Base-by-base conservation (phyloP, 345 rosid genomes). In the Trapa bicornis region DNA sequence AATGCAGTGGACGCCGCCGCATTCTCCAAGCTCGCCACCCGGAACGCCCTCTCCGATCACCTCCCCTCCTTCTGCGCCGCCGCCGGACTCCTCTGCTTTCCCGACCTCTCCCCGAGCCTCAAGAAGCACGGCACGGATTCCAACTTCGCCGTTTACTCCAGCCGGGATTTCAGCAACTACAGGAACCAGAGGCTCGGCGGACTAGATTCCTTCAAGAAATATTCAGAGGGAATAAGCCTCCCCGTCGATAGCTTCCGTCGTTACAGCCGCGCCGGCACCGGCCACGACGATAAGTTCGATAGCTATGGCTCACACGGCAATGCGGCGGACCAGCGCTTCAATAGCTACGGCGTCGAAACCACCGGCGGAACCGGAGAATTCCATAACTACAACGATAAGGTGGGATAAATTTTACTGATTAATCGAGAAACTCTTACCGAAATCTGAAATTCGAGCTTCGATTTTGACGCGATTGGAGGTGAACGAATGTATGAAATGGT, bases 311-410 rank as follows among this genome's bases (percentile, higher is more conserved):
- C 52, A 4, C 77, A 64, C 4, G 39, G 73, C 16, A 80, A 80
- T 47, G 80, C 75, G 14, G 79, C 64, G 17, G 85, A 82, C 77
- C 81, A 82, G 80, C 71, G 76, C 71, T 82, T 82, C 75, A 65
- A 73, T 61, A 70, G 79, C 68, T 82, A 82, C 61, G 83, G 80
- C 62, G 66, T 69, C 50, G 74, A 75, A 0, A 78, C 75, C 32
- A 69, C 80, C 47, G 81, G 80, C 8, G 85, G 85, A 6, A 50
- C 68, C 11, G 74, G 81, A 38, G 78, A 77, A 35, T 82, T 82
- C 76, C 71, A 50, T 47, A 42, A 22, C 47, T 82, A 82, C 75
- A 73, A 72, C 37, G 53, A n/a, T 16, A 10, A 58, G 37, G 60
- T 54, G 60, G 33, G 6, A 22, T 22, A 22, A 22, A 22, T 22